Evolutionary conservation across 345 rosid genomes (phyloP).

Genomic region (Hevea brasiliensis): DNA sequence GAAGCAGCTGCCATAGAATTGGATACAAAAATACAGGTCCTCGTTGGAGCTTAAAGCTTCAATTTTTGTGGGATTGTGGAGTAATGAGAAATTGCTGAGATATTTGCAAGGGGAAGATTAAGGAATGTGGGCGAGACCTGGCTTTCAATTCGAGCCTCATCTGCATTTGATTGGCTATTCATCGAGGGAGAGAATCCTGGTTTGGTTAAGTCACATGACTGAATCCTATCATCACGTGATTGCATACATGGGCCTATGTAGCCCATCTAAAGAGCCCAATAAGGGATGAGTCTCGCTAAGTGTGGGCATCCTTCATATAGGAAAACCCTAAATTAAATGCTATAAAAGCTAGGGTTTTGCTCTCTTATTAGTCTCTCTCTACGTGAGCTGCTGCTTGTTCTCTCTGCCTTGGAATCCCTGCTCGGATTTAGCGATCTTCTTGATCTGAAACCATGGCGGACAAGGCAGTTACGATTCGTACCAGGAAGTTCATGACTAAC

Average conservation of each 20-base stretch:
- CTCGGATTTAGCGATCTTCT: neutral
- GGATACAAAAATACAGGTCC: too few species aligned
- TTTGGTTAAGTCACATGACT: too few species aligned
- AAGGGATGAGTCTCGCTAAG: too few species aligned
- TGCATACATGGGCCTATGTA: too few species aligned
- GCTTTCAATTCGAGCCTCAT: too few species aligned
- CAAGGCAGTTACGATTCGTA: conserved; percentile 84
- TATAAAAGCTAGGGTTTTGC: conserved; percentile 29
- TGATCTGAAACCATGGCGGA: conserved; percentile 58
- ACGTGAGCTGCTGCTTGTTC: conserved; percentile 28
- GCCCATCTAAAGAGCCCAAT: neutral
- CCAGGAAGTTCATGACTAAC: conserved; percentile 96
- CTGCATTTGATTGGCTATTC: too few species aligned
- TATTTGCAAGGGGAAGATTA: neutral
- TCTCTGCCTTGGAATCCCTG: neutral
- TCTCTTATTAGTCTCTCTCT: neutral
- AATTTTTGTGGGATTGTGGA: too few species aligned
- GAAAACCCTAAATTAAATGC: conserved; percentile 25
- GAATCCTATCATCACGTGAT: too few species aligned
- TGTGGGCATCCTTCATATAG: neutral
- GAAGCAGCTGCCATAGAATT: conserved; percentile 39
- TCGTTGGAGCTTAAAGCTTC: too few species aligned
- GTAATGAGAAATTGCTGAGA: neutral
- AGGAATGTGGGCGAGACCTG: too few species aligned
- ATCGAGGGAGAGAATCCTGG: too few species aligned